Evolutionary conservation across 2,329 filamentous ascomycete genomes (phyloP), one percentile per base, ranked within the genome.

Genomic region (Xenoacremonium recifei): DNA sequence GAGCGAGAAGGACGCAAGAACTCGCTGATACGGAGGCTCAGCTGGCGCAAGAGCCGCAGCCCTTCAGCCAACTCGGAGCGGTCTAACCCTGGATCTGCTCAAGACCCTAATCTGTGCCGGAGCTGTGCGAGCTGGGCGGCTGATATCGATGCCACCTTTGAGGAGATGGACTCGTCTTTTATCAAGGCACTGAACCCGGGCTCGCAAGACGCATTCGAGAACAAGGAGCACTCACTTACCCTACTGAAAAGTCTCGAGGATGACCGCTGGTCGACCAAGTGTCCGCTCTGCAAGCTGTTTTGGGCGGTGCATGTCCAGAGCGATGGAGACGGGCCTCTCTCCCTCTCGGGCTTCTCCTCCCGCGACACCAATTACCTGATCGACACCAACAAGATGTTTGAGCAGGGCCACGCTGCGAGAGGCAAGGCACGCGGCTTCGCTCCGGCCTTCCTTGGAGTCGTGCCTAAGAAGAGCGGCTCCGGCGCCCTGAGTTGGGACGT

Each of bases 11-110:
- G 59, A 3, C 51, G 59, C n/a, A 57, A 58, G 32, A 48, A 48
- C 10, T 65, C 62, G 7, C 52, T 66, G 37, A 66, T 66, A n/a
- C 62, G 63, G 21, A 57, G 63, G 9, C 48, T 66, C 27, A 66
- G 63, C 40, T 62, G 63, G 53, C 61, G 62, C 32, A 62, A 55
- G 47, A 66, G 63, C 39, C 63, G 63, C 27, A 65, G 62, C 23
- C 60, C 62, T 4, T 66, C 63, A 21, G 59, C 60, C 4, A 57
- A 64, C 47, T 66, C 63, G 3, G 63, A 65, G 32, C 50, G 50
- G 27, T 60, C 53, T 18, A 57, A 50, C 21, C 21, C 43, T 40
- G 50, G 58, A 23, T 44, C 46, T 33, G 38, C 54, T 17, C 48
- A 62, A 12, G 62, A 66, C 18, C 59, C 60, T 3, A 54, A 58